Percentiles rank a stretch among this genome's conserved stretches.
phyloP scores from a whole-genome alignment of 2,329 filamentous ascomycete species.

The Trichophyton simii region DNA sequence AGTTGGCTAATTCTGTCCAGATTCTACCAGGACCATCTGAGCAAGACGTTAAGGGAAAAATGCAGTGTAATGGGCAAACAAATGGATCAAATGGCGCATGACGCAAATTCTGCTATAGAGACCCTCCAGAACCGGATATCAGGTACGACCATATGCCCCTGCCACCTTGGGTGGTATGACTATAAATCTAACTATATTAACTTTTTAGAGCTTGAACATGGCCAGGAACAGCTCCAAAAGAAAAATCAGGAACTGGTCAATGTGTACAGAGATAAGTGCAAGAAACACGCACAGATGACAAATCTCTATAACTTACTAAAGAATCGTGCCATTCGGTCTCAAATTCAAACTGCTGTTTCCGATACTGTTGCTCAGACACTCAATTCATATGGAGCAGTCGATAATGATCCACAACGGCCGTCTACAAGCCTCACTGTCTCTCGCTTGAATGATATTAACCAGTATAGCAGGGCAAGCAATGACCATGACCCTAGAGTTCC shows the following conservation, averaged over 20 bases:
- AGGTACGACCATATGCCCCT: conserved; percentile 30
- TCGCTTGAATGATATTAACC: conserved; percentile 15
- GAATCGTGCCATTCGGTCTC: conserved; percentile 41
- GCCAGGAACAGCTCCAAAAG: conserved; percentile 51
- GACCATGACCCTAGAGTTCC: conserved; percentile 26
- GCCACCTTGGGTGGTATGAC: background rate
- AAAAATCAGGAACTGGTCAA: conserved; percentile 61
- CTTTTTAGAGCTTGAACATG: conserved; percentile 41
- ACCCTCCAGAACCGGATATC: conserved; percentile 52
- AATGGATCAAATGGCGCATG: conserved; percentile 59
- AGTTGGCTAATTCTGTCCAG: conserved; percentile 28
- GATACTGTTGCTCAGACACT: conserved; percentile 39
- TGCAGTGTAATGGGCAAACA: conserved; percentile 52
- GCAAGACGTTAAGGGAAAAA: conserved; percentile 60
- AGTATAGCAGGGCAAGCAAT: conserved; percentile 14
- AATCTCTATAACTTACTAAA: conserved; percentile 47
- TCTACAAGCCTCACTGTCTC: conserved; percentile 17
- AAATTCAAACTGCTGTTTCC: conserved; percentile 44
- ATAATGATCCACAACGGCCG: conserved; percentile 13
- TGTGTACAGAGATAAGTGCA: conserved; percentile 57
- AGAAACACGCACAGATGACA: conserved; percentile 56
- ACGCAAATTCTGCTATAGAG: conserved; percentile 62
- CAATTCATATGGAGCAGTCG: conserved; percentile 21
- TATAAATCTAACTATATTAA: background rate
- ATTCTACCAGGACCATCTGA: conserved; percentile 64